Base-by-base conservation (phyloP, 2,329 filamentous ascomycete genomes). In the Cercospora citrullina region DNA sequence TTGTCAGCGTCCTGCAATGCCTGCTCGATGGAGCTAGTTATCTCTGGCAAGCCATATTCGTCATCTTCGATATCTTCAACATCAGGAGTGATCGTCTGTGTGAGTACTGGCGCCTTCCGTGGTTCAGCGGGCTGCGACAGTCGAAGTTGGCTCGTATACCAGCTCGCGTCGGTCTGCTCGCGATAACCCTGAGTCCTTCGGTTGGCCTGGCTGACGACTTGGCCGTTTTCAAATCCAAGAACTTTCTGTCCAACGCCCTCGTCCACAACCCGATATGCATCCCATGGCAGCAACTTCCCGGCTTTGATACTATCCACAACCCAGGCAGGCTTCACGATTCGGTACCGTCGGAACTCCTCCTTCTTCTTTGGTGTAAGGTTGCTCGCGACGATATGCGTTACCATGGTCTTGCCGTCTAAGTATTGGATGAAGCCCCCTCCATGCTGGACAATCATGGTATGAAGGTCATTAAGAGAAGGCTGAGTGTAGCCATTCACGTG, bases 401-500 rank as follows among this genome's bases (percentile, higher is more conserved):
- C 94, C 77, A 91, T 90, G 0, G 94, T 98, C 82, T 99, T 99
- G 42, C 90, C 91, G 79, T 97, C 94, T 10, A 99, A 83, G 75
- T 98, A 98, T 78, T 99, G 95, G 69, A 97, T 86, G 74, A 97
- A 98, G 0, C 91, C 92, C 33, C 94, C 96, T n/a, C 95, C 95
- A 86, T 98, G 89, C 73, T 91, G 88, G 18, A 99, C 94, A 65
- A 99, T 90, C 68, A 97, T 86, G 63, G 85, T 89, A 81, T 97
- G 94, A 18, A 99, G 86, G 84, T 97, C 88, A 73, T 93, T 94
- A 63, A 97, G 83, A 1, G 94, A 93, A 0, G 95, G 95, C 75
- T 98, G 94, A 0, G 95, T 99, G 77, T 98, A 99, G 60, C 95
- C 95, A 74, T 94, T 96, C 26, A 99, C 91, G 80, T 97, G 92